Evolutionary conservation across 1,284 basidiomycete genomes (phyloP), one percentile per base, ranked within the genome.

Genomic region (Porogramme epimiltina): DNA sequence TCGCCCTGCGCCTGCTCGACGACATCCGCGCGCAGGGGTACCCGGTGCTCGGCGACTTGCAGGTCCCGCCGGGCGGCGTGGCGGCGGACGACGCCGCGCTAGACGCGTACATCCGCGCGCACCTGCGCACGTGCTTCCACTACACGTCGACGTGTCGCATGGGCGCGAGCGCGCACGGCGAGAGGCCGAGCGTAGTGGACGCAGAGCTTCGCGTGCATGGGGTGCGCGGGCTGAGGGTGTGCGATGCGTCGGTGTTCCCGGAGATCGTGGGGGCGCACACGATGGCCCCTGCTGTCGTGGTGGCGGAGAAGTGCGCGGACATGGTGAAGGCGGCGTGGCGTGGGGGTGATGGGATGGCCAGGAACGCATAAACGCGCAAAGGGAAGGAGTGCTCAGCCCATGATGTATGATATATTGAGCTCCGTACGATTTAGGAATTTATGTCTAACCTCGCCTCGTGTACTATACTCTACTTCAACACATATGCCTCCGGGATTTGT

Each of bases 131-230:
- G 24, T 69, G 65, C 19, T 73, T 66, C 56, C 72, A 75, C 52
- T 73, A 72, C 47, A 61, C 67, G 8, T 70, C 64, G 8, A 70
- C 70, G 10, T 74, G 72, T 52, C 58, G 72, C 3, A 74, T 73
- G 73, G 78, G 71, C n/a, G 63, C 62, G 6, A 68, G 63, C 40
- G 44, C 65, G 31, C 66, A 67, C 38, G 23, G 44, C 0, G 51
- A 55, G 25, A 41, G 59, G 5, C 61, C 58, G 6, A 78, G 76
- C 2, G 81, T 83, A 0, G 71, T 84, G 10, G 80, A 84, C 51
- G 61, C 74, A 8, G 62, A 74, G 55, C 63, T 85, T 47, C 60
- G 66, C 15, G 80, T 85, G 19, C 74, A 80, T 51, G 81, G 82
- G 1, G 61, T 72, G 1, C 50, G 54, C 5, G 70, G 72, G 5